These are phyloP conservation scores for Brettanomyces anomalus DNA, from an alignment of 805 yeast species.

Conservation along the genomic window DNA sequence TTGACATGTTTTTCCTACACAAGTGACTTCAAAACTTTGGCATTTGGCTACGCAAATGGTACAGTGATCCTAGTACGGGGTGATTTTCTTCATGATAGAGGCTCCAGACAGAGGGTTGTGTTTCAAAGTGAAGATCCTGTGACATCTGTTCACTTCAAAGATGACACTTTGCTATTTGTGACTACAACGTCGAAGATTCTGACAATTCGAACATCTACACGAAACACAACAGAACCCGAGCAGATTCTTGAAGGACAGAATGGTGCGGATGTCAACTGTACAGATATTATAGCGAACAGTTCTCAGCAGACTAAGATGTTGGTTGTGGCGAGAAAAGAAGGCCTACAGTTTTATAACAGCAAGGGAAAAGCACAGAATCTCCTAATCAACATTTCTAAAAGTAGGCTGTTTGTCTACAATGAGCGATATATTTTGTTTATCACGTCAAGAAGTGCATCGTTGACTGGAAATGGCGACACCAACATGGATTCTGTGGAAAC, in stretches of 20 bases:
- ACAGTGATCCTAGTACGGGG: conserved; percentile 76
- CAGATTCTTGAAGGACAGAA: conserved; percentile 33
- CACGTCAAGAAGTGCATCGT: background rate
- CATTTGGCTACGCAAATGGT: conserved; percentile 80
- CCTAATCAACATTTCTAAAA: conserved; percentile 49
- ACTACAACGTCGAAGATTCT: conserved; percentile 67
- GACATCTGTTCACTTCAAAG: conserved; percentile 61
- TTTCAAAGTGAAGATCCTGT: conserved; percentile 72
- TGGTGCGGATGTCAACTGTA: conserved; percentile 45
- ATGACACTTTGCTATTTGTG: conserved; percentile 51
- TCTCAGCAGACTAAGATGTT: conserved; percentile 23
- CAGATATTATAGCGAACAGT: conserved; percentile 23
- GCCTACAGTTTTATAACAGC: conserved; percentile 52
- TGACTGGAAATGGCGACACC: background rate
- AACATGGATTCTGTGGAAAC: conserved; percentile 34
- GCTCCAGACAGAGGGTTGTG: conserved; percentile 76
- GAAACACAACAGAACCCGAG: conserved; percentile 59
- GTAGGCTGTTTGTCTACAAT: conserved; percentile 34
- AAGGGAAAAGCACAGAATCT: conserved; percentile 46
- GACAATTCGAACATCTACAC: conserved; percentile 68
- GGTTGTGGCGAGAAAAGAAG: conserved; percentile 57
- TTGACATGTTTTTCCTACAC: conserved; percentile 55
- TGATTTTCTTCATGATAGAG: conserved; percentile 79
- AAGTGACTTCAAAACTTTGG: conserved; percentile 51
- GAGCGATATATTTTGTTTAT: conserved; percentile 49